phyloP scores from a whole-genome alignment of 1,284 basidiomycete species.

The Heterobasidion parviporum region DNA sequence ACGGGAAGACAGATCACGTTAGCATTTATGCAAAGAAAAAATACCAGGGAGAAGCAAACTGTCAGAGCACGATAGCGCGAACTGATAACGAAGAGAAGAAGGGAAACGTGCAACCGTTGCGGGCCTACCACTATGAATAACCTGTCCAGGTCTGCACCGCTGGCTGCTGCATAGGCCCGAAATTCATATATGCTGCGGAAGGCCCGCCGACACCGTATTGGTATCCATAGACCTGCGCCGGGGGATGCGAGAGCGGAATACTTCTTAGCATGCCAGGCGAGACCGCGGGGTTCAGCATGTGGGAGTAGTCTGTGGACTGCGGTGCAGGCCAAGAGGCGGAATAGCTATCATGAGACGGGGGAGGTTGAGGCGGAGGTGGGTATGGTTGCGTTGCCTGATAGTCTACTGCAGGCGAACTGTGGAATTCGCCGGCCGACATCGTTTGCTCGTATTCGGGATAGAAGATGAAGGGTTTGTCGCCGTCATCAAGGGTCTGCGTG shows the following conservation, averaged over 20 bases:
- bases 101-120: too few relatives aligned
- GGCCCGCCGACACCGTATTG: not conserved
- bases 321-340: conserved; percentile 4
- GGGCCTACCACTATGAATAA: too few relatives aligned
- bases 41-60: too few relatives aligned
- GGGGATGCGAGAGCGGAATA: not conserved
- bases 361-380: not conserved
- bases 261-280: conserved; percentile 8
- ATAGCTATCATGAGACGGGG: not conserved
- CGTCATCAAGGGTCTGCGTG: conserved; percentile 4
- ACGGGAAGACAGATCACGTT: too few relatives aligned
- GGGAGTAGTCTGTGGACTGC: conserved; percentile 7
- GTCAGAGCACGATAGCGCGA: too few relatives aligned
- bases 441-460: conserved; percentile 13
- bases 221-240: not conserved
- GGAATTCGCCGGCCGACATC: not conserved
- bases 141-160: too few relatives aligned
- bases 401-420: conserved; percentile 1
- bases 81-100: too few relatives aligned
- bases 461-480: conserved; percentile 15
- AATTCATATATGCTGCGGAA: not conserved
- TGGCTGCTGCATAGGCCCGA: not conserved
- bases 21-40: too few relatives aligned
- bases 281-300: conserved; percentile 9
- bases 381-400: not conserved